Evolutionary conservation across 2,329 filamentous ascomycete species (phyloP), one percentile per base, ranked within the genome.

Genomic region (Biscogniauxia sp.): DNA sequence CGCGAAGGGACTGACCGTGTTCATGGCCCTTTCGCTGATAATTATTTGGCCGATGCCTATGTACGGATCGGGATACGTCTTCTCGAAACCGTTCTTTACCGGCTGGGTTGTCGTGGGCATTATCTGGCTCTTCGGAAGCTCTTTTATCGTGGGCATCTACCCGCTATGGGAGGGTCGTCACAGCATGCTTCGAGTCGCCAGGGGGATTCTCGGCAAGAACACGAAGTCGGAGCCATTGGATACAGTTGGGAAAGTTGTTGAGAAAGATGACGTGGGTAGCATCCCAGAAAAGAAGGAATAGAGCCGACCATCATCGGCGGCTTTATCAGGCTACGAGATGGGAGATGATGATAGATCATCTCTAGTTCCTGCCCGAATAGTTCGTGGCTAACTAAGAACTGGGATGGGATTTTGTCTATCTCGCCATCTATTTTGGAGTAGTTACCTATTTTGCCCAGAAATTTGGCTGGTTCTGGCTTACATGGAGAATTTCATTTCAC

Each of bases 61-160:
- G 59, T 73, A 71, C 49, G 71, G 66, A 9, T 69, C 64, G 3
- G 65, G 64, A 20, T 73, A 72, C 60, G 64, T 73, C 7, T 73
- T 72, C 52, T 69, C 67, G 53, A 68, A 68, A 55, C 60, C 80
- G 26, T 94, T 94, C 79, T 94, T 93, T 76, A 90, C 88, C 0
- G 90, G 89, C 51, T 93, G 90, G 90, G 85, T 92, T 13, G 80
- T 85, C 1, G 84, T 91, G 8, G 88, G 88, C 8, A 89, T 94
- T 58, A 78, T 93, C 26, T 94, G 90, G 90, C 81, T 93, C 65
- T 91, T 92, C 73, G 85, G 83, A 69, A 89, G 85, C 4, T 78
- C 86, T 1, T 79, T 88, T 60, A 88, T 85, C 13, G 91, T 96
- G 0, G 91, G 91, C 0, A 53, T 96, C 0, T 96, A 89, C 74